Base-by-base conservation (phyloP, 306 rosid species). In the Castanospermum australe region DNA sequence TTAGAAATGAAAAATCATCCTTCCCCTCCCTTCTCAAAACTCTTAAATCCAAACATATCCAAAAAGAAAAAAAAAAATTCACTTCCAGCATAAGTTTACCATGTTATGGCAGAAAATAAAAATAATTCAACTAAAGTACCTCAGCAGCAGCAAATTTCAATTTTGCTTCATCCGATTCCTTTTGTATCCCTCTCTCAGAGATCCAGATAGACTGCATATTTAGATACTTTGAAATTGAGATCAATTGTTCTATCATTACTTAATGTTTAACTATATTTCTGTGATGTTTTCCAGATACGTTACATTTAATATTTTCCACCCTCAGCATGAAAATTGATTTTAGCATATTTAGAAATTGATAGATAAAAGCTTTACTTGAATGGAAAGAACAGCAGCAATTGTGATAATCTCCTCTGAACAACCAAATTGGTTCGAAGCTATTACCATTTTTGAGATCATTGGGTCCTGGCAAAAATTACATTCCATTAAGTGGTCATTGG, bases 321-420 rank as follows among this genome's bases (percentile, higher is more conserved):
- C 3, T 39, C 51, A 14, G 73, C 47, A 67, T 4, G 42, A 62
- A 69, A 86, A 69, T 20, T 21, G 76, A 71, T 71, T 45, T 59
- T 48, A 47, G 17, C 15, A 65, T 8, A 13, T 2, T 28, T 3
- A 81, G 22, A 25, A 48, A 48, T 57, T 35, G 28, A 71, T 65
- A 54, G 67, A 28, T 5, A 72, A 77, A 85, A 44, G 42, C 77
- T 81, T 87, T 89, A 92, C 98, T 83, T 92, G 98, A 80, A 92
- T 84, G 8, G 97, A 94, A 75, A 94, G 98, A 78, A 86, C 83
- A 6, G 97, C 98, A 21, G 98, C 93, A 60, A 92, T 86, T 52
- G 97, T 94, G 62, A 94, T 75, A 36, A 92, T 91, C 92, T 94
- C 98, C 90, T 94, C 94, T 68, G 95, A 91, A 82, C 98, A 94